phyloP scores from a whole-genome alignment of 345 rosid genomes.

The Ricinus communis region DNA sequence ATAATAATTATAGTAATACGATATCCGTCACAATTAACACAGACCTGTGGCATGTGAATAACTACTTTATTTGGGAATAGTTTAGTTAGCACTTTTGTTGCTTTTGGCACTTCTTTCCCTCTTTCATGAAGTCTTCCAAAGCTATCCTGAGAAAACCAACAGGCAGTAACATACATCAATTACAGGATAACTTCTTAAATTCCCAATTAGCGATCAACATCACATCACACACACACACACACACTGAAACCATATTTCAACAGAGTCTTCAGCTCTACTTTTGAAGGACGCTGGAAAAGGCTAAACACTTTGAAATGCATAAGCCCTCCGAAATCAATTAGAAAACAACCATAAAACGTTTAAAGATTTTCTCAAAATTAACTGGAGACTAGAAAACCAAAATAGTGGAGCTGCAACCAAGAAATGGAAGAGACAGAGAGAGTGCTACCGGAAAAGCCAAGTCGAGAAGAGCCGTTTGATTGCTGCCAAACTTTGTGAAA shows the following conservation, averaged over 20 bases:
- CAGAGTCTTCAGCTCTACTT: too few relatives aligned
- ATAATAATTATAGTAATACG: not conserved
- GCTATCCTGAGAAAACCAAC: slow-evolving; percentile 60
- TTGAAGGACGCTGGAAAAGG: too few relatives aligned
- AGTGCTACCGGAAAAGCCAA: slow-evolving; percentile 76
- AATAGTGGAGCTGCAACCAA: not conserved
- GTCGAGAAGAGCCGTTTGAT: slow-evolving; percentile 84
- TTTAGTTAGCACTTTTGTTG: slow-evolving; percentile 61
- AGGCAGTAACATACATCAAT: not conserved
- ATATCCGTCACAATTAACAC: slow-evolving; percentile 9
- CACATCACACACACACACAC: too few relatives aligned
- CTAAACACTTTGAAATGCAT: too few relatives aligned
- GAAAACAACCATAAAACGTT: too few relatives aligned
- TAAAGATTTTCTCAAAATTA: not conserved
- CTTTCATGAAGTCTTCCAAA: slow-evolving; percentile 72
- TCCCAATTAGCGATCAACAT: not conserved
- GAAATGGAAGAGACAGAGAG: slow-evolving; percentile 1
- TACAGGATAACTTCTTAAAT: too few relatives aligned
- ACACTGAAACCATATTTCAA: too few relatives aligned
- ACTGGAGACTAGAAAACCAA: not conserved
- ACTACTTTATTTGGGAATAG: slow-evolving; percentile 88
- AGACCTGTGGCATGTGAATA: slow-evolving; percentile 88
- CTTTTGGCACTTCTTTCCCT: slow-evolving; percentile 77
- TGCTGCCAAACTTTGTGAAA: slow-evolving; percentile 82
- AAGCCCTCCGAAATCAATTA: too few relatives aligned